Evolutionary conservation across 2,329 filamentous ascomycete species (phyloP).

Genomic region (Clonostachys chloroleuca): DNA sequence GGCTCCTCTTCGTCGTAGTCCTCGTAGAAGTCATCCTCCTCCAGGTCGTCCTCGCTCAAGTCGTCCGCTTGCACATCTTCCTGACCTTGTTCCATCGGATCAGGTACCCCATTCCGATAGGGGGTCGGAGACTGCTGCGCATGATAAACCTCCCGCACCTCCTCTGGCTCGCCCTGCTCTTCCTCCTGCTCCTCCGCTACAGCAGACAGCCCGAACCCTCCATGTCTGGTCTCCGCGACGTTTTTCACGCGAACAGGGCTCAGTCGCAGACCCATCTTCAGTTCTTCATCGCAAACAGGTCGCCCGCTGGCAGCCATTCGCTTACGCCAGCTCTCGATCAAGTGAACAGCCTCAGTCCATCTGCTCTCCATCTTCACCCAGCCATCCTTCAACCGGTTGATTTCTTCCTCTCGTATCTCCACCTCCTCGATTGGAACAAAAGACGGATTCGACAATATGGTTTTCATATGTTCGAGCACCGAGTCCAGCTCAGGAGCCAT

Average conservation of each 20-base stretch:
- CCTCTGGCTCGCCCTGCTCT: conserved; percentile 7
- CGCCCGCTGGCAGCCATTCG: conserved; percentile 69
- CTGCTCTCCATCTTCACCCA: conserved; percentile 92
- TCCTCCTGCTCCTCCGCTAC: conserved; percentile 42
- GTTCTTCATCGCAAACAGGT: conserved; percentile 63
- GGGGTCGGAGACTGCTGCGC: conserved; percentile 13
- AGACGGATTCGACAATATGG: conserved; percentile 87
- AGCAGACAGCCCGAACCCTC: conserved; percentile 33
- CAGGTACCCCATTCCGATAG: conserved; percentile 25
- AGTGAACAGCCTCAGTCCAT: conserved; percentile 82
- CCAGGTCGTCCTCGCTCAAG: conserved; percentile 9
- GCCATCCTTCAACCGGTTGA: conserved; percentile 73
- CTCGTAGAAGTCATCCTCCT: conserved; percentile 29
- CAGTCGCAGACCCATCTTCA: conserved; percentile 63
- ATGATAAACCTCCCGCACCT: conserved; percentile 27
- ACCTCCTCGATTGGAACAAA: conserved; percentile 96
- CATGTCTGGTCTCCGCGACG: conserved; percentile 38
- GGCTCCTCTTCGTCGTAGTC: conserved; percentile 40
- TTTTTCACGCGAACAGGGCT: conserved; percentile 53
- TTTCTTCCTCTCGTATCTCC: conserved; percentile 87
- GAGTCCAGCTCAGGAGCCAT: conserved; percentile 71
- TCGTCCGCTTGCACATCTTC: background rate
- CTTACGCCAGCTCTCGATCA: conserved; percentile 91
- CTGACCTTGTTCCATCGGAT: background rate
- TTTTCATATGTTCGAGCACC: conserved; percentile 76